Conservation (phyloP, 345 rosid species). For the Cardamine occulta region DNA sequence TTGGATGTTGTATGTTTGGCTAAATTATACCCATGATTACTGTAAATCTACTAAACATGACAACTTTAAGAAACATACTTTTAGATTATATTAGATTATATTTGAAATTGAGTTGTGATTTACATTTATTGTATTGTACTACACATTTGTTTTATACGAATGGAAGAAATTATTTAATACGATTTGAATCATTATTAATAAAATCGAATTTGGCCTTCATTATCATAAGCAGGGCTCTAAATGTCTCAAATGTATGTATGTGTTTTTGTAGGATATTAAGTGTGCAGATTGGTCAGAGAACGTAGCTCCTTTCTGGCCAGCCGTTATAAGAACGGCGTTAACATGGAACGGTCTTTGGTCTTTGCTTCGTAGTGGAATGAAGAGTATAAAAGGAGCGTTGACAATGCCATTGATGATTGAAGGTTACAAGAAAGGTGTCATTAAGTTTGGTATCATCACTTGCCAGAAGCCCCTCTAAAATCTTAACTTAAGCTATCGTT, state of each 20-base stretch:
- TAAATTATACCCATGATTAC: neutral
- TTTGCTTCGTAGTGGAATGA: constrained; percentile 68
- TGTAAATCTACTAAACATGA: too few species aligned
- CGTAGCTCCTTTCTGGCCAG: constrained; percentile 97
- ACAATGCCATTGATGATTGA: constrained; percentile 92
- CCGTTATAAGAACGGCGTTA: constrained; percentile 73
- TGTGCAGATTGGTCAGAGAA: constrained; percentile 81
- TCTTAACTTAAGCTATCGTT: neutral
- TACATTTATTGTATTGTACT: too few species aligned
- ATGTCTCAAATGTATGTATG: neutral
- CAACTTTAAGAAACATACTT: neutral
- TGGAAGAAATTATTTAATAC: neutral
- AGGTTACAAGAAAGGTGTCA: constrained; percentile 84
- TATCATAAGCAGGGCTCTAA: neutral
- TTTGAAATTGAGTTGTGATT: neutral
- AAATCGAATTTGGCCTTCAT: neutral
- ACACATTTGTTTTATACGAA: neutral
- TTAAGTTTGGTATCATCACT: constrained; percentile 76
- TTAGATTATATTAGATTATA: too few species aligned
- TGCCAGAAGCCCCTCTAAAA: constrained; percentile 62
- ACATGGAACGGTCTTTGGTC: constrained; percentile 87
- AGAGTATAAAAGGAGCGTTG: constrained; percentile 82
- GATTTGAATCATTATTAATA: too few species aligned
- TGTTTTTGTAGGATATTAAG: constrained; percentile 64
- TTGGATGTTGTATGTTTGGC: neutral